A percentile compares a stretch with the other conserved stretches of the same genome.
Evolutionary conservation across 208 protist species (phyloP).

Genomic region (Porcisia hertigi): DNA sequence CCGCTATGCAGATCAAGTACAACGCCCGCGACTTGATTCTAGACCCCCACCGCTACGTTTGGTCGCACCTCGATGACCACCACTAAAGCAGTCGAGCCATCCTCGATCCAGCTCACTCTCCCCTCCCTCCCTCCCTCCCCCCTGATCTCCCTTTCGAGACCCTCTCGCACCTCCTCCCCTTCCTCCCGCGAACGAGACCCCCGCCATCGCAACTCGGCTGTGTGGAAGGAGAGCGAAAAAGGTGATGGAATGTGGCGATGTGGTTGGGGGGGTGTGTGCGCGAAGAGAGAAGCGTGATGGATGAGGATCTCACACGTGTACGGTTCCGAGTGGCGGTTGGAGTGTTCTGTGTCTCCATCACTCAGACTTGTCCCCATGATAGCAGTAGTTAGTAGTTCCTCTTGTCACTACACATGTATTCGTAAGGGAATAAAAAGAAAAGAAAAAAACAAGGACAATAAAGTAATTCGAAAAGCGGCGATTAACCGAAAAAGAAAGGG

Average conservation of each 20-base stretch:
- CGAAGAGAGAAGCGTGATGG: too few species aligned
- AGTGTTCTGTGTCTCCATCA: too few species aligned
- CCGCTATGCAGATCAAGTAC: conserved; percentile 85
- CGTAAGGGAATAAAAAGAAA: not conserved
- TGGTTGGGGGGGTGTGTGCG: too few species aligned
- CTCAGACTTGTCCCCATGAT: not conserved
- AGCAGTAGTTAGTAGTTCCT: conserved; percentile 1
- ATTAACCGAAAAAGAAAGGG: not conserved
- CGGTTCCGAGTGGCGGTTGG: too few species aligned
- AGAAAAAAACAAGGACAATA: not conserved
- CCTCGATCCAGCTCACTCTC: not conserved
- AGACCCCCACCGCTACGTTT: conserved; percentile 89
- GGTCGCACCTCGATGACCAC: conserved; percentile 79
- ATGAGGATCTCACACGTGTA: too few species aligned
- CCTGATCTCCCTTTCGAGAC: too few species aligned
- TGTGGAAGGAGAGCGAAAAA: too few species aligned
- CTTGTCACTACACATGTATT: not conserved
- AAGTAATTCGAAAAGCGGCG: not conserved
- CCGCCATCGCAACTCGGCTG: too few species aligned
- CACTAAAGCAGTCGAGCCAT: conserved; percentile 44
- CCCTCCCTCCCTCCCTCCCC: not conserved
- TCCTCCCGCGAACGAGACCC: too few species aligned
- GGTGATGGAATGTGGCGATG: too few species aligned
- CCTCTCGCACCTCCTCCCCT: too few species aligned
- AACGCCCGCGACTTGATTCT: conserved; percentile 79